These are phyloP conservation scores for Mucor velutinosus DNA, from an alignment of 371 early-diverging fungal species.

Conservation along the genomic window DNA sequence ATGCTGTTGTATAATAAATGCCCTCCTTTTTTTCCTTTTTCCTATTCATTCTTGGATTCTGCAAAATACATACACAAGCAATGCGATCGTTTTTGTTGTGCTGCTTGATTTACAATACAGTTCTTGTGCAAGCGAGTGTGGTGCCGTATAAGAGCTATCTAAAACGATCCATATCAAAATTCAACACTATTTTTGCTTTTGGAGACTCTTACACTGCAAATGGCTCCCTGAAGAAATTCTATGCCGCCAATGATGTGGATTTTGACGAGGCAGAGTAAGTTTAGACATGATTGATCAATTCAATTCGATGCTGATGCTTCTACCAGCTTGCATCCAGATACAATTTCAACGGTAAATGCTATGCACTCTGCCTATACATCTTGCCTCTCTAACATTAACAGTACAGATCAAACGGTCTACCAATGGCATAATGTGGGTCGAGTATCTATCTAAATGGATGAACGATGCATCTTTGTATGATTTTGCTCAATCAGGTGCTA, in stretches of 20 bases:
- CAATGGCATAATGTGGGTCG: slow-evolving; percentile 19
- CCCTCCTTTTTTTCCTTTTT: neutral
- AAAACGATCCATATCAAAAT: neutral
- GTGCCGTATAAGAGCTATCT: neutral
- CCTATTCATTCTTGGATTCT: neutral
- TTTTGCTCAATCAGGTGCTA: slow-evolving; percentile 22
- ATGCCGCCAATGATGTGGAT: neutral
- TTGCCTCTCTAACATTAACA: neutral
- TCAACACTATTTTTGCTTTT: slow-evolving; percentile 13
- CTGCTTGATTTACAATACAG: neutral
- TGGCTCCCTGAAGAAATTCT: slow-evolving; percentile 6
- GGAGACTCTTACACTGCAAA: slow-evolving; percentile 27
- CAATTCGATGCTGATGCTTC: neutral
- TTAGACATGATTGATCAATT: neutral
- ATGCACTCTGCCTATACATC: neutral
- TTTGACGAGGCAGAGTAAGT: neutral
- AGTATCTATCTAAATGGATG: slow-evolving; percentile 10
- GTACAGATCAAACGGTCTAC: slow-evolving; percentile 5
- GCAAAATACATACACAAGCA: neutral
- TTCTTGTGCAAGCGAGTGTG: neutral
- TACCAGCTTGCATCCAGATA: neutral
- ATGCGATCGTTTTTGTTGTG: neutral
- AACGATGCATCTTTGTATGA: slow-evolving; percentile 4
- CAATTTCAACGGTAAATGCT: neutral
- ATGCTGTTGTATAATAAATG: neutral